phyloP scores from a whole-genome alignment of 1,284 basidiomycete species.

The Trametes versicolor region DNA sequence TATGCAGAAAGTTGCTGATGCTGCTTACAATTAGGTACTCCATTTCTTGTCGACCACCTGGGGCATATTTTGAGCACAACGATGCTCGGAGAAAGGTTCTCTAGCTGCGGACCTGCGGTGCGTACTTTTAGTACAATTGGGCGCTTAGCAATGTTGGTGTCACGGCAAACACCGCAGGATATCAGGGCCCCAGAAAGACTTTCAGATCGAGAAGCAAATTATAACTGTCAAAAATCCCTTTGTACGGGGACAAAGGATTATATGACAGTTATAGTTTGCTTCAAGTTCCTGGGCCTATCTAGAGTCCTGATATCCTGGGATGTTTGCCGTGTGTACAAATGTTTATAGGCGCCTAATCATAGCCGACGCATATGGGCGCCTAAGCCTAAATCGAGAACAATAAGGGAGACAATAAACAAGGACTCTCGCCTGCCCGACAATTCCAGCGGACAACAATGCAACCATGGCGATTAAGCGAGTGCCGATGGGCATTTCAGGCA shows the following conservation, averaged over 20 bases:
- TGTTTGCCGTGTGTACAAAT: slow-evolving; percentile 3
- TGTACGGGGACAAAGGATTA: too few species aligned
- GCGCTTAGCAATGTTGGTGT: too few species aligned
- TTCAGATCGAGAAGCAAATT: too few species aligned
- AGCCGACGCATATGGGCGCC: slow-evolving; percentile 20
- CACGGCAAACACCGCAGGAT: too few species aligned
- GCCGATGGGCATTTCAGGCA: slow-evolving; percentile 34
- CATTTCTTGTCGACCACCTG: neutral
- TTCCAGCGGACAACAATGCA: slow-evolving; percentile 36
- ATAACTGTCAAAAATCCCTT: too few species aligned
- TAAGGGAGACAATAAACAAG: slow-evolving; percentile 35
- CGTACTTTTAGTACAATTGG: neutral
- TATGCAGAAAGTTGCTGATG: too few species aligned
- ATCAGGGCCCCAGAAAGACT: too few species aligned
- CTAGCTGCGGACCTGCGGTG: neutral
- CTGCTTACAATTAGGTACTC: too few species aligned
- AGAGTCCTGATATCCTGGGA: too few species aligned
- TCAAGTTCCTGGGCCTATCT: too few species aligned
- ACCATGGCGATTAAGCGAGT: slow-evolving; percentile 41
- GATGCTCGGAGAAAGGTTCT: neutral
- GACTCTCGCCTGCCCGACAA: slow-evolving; percentile 28
- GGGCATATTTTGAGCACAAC: neutral
- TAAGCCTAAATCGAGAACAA: slow-evolving; percentile 30
- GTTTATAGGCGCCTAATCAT: slow-evolving; percentile 19
- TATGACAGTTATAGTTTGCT: too few species aligned